Percentiles rank a stretch among this genome's conserved stretches.
phyloP scores from a whole-genome alignment of 129 eudicot genomes.

The Escallonia herrerae region DNA sequence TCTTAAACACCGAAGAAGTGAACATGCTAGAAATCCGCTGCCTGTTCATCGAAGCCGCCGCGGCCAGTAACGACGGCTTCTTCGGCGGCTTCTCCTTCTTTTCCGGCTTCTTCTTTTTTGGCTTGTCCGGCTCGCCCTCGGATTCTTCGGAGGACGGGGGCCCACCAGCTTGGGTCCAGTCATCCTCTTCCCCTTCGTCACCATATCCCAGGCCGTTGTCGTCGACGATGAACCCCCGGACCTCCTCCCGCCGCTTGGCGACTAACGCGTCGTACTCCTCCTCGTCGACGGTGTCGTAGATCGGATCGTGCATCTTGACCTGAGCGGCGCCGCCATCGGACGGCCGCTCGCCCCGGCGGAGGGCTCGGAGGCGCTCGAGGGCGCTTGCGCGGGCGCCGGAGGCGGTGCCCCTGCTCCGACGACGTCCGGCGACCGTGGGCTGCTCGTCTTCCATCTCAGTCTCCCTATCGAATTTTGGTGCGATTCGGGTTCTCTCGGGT shows the following conservation, averaged over 20 bases:
- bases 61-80: constrained; percentile 52
- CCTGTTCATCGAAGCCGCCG: constrained; percentile 90
- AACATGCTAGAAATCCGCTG: constrained; percentile 72
- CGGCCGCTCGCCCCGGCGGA: constrained; percentile 49
- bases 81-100: constrained; percentile 45
- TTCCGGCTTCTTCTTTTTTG: constrained; percentile 44
- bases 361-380: constrained; percentile 64
- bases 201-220: constrained; percentile 78
- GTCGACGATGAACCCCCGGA: constrained; percentile 62
- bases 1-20: constrained; percentile 71
- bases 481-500: too few relatives aligned
- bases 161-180: constrained; percentile 57
- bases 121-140: constrained; percentile 47
- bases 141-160: constrained; percentile 54
- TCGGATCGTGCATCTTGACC: constrained; percentile 67
- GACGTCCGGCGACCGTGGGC: constrained; percentile 33
- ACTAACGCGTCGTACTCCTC: constrained; percentile 81
- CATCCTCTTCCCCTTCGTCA: constrained; percentile 81
- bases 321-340: constrained; percentile 34
- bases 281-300: constrained; percentile 77
- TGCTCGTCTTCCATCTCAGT: constrained; percentile 53
- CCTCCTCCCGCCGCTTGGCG: constrained; percentile 75
- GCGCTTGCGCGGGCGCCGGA: constrained; percentile 56
- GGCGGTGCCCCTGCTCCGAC: constrained; percentile 40
- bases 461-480: background rate